phyloP scores from a whole-genome alignment of 345 rosid genomes.

The Carallia pectinifolia region DNA sequence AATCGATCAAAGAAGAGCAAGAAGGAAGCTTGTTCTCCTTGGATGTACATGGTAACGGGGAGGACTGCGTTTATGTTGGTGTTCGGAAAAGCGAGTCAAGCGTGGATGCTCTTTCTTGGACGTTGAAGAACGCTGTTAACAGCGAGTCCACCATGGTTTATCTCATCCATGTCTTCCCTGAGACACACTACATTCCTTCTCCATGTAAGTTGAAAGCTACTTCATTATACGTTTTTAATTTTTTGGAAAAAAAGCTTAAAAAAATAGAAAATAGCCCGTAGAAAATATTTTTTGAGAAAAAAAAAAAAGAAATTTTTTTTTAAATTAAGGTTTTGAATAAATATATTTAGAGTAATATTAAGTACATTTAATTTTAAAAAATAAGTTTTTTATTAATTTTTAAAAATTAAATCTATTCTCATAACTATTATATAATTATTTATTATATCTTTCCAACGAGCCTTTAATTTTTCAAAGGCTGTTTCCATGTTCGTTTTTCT shows the following conservation, averaged over 20 bases:
- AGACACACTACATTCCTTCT: slow-evolving; percentile 57
- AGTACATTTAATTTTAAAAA: no score
- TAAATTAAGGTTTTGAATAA: no score
- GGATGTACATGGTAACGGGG: slow-evolving; percentile 23
- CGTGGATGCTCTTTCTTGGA: slow-evolving; percentile 79
- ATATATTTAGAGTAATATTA: no score
- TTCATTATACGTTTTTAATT: not conserved
- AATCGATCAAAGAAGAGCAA: slow-evolving; percentile 31
- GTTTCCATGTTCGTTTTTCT: not conserved
- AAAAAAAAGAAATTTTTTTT: no score
- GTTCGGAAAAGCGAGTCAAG: slow-evolving; percentile 81
- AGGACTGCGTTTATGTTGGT: slow-evolving; percentile 59
- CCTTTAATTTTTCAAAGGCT: not conserved
- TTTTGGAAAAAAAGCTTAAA: not conserved
- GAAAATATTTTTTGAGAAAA: no score
- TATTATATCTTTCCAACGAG: no score
- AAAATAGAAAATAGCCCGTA: no score
- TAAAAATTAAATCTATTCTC: no score
- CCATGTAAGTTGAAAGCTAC: slow-evolving; percentile 41
- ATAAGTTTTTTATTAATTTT: no score
- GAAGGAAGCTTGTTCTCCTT: slow-evolving; percentile 35
- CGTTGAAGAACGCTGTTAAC: slow-evolving; percentile 42
- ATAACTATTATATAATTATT: no score
- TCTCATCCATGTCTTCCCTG: slow-evolving; percentile 69
- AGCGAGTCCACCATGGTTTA: slow-evolving; percentile 34